phyloP scores from a whole-genome alignment of 176 grass and related monocot species.

The Avena eriantha region DNA sequence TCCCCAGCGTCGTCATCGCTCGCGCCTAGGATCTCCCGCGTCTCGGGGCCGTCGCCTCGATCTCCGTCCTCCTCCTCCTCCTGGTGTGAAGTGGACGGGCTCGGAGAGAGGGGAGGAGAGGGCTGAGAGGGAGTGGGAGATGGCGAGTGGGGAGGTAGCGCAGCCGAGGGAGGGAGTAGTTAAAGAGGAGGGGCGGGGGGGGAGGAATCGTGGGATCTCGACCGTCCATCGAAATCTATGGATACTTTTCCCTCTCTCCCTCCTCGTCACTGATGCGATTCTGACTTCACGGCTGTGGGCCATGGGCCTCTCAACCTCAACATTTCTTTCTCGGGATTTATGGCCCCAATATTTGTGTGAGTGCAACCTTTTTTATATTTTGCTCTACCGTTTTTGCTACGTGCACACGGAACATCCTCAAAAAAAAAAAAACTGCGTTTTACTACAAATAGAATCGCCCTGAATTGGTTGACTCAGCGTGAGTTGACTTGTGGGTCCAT shows the following conservation, averaged over 20 bases:
- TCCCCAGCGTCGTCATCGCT: constrained; percentile 56
- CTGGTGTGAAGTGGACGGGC: neutral
- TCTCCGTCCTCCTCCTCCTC: neutral
- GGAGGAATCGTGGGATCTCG: constrained; percentile 34
- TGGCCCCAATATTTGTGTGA: neutral
- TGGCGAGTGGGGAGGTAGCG: neutral
- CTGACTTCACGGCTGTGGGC: neutral
- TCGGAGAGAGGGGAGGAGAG: neutral
- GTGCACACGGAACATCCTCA: neutral
- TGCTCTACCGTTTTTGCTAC: neutral
- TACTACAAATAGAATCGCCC: too few species aligned
- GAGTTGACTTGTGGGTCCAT: too few species aligned
- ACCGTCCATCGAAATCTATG: constrained; percentile 60
- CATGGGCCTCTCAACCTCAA: neutral
- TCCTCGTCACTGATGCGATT: constrained; percentile 13
- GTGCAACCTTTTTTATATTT: neutral
- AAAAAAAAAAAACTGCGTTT: too few species aligned
- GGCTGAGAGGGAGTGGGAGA: constrained; percentile 14
- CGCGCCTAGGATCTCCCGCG: neutral
- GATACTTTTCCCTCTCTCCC: constrained; percentile 5
- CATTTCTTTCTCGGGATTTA: neutral
- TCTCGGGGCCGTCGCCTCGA: neutral
- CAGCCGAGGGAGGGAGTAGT: neutral
- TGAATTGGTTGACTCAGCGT: too few species aligned
- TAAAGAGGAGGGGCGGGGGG: constrained; percentile 22